Evolutionary conservation across 2,329 filamentous ascomycete genomes (phyloP), one percentile per base, ranked within the genome.

Genomic region (Cladosporium halotolerans): DNA sequence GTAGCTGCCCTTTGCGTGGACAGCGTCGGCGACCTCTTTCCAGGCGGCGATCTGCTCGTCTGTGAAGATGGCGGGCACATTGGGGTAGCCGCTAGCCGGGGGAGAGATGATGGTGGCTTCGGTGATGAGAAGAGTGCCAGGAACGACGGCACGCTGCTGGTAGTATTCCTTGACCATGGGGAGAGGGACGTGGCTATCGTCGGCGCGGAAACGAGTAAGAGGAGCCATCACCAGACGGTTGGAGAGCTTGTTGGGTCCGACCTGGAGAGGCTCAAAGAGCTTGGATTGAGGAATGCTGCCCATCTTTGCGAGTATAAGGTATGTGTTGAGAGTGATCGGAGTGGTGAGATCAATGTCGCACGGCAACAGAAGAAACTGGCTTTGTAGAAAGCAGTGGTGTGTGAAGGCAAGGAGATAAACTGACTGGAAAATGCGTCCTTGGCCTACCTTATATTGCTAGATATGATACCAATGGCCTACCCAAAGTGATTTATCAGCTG

Each of bases 161-260:
- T 68, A 69, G 59, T 69, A 68, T 3, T 66, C 59, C 70, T 58
- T 72, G 60, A 50, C 59, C 40, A 59, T 55, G 44, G 55, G 49
- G 19, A 60, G 51, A 19, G 59, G 62, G 41, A 64, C 52, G 33
- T 63, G 57, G 53, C 78, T 68, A 52, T 80, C 72, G 50, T 68
- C 63, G 42, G 72, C 72, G 41, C 73, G 68, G 66, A 73, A 72
- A 43, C 73, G 70, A 14, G 80, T 83, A 51, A 85, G 68, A 2
- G 81, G 80, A 0, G 80, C 76, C 71, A 84, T 75, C 38, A 73
- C 75, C 38, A 85, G 61, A 44, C 77, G 75, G 59, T 74, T 70
- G 41, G 67, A 63, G 36, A 79, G 71, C 13, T 67, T 61, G 58
- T 70, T 58, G 28, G 62, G 57, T 33, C 77, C 77, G 23, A 78